A percentile compares a stretch with the other conserved stretches of the same genome.
Conservation (phyloP, 352 stramenopile genomes). For the Ophiocytium majus region DNA sequence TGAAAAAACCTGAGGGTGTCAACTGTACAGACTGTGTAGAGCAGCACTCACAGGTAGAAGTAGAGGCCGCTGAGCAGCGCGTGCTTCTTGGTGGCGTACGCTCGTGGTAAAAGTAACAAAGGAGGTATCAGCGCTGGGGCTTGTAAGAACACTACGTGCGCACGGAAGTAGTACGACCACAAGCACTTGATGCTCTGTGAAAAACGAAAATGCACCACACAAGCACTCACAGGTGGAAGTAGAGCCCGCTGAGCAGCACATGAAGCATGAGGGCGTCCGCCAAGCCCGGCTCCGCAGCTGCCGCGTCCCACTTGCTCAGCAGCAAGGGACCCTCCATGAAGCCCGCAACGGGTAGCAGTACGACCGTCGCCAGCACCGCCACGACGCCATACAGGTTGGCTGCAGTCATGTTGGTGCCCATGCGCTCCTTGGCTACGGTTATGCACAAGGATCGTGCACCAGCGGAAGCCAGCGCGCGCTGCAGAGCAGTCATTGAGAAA, state of each 20-base stretch:
- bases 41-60: slow-evolving; percentile 71
- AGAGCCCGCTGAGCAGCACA: slow-evolving; percentile 60
- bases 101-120: too few relatives aligned
- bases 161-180: too few relatives aligned
- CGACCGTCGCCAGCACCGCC: slow-evolving; percentile 70
- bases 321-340: slow-evolving; percentile 71
- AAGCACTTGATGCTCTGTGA: too few relatives aligned
- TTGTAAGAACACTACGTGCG: too few relatives aligned
- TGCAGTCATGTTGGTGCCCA: slow-evolving; percentile 76
- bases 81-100: neutral
- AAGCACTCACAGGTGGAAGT: slow-evolving; percentile 71
- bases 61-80: slow-evolving; percentile 62
- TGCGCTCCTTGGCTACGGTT: slow-evolving; percentile 76
- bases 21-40: neutral
- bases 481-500: slow-evolving; percentile 62
- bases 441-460: slow-evolving; percentile 68
- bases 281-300: slow-evolving; percentile 63
- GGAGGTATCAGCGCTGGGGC: too few relatives aligned
- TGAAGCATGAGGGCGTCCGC: slow-evolving; percentile 26
- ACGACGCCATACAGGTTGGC: slow-evolving; percentile 76
- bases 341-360: slow-evolving; percentile 70
- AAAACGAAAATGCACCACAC: too few relatives aligned
- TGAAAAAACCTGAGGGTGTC: too few relatives aligned
- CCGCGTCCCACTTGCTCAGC: slow-evolving; percentile 61
- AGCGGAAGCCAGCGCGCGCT: slow-evolving; percentile 71